These are phyloP conservation scores for Eruca vesicaria DNA, from an alignment of 441 rosid genomes.

Conservation along the genomic window DNA sequence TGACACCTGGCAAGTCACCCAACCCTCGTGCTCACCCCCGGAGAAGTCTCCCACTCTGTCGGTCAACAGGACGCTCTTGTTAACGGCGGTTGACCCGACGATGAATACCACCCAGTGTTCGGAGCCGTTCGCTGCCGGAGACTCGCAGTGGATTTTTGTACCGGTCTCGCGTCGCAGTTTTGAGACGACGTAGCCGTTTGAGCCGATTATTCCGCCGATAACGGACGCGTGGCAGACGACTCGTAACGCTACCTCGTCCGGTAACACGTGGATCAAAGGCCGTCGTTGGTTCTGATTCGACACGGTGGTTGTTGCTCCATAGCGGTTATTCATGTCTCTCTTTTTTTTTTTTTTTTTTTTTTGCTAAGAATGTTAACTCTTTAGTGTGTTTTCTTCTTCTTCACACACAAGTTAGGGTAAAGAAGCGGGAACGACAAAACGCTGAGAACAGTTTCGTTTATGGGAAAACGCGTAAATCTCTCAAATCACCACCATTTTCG, in stretches of 20 bases:
- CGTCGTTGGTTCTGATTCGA: constrained; percentile 14
- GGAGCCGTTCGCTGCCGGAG: constrained; percentile 36
- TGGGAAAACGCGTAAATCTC: background rate
- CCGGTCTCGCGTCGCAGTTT: constrained; percentile 46
- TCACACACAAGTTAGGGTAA: background rate
- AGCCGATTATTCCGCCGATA: constrained; percentile 49
- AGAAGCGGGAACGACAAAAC: constrained; percentile 31
- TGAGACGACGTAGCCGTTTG: constrained; percentile 41
- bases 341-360: too few species aligned
- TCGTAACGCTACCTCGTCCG: constrained; percentile 45
- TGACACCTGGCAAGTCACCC: constrained; percentile 47
- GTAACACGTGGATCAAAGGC: constrained; percentile 26
- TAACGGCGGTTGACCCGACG: constrained; percentile 42
- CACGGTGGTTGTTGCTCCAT: background rate
- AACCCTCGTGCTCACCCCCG: constrained; percentile 24
- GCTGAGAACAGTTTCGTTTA: background rate
- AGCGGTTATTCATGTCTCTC: constrained; percentile 37
- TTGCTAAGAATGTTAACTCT: background rate
- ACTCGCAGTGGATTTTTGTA: constrained; percentile 41
- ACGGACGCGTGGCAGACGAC: constrained; percentile 51
- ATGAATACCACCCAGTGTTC: constrained; percentile 47
- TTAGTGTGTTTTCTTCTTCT: background rate
- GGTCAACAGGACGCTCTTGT: constrained; percentile 36
- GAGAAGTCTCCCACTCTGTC: constrained; percentile 26
- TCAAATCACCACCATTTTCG: background rate